A percentile compares a stretch with the other conserved stretches of the same genome.
Conservation (phyloP, 1,139 yeast species). For the Pneumocystis oryctolagi region DNA sequence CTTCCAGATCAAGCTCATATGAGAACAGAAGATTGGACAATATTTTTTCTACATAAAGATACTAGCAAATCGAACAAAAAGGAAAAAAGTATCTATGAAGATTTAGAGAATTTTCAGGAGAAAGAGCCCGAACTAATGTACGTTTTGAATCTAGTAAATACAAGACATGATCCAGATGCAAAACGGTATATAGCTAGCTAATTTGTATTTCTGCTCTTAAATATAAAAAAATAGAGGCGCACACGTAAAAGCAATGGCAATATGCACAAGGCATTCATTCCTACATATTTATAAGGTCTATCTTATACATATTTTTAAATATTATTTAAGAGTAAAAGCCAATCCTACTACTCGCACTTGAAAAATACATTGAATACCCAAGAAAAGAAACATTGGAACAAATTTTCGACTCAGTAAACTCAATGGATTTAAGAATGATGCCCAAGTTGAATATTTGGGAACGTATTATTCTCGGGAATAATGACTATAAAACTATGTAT, state of each 20-base stretch:
- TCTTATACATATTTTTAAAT: background rate
- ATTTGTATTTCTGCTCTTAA: background rate
- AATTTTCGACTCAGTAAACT: constrained; percentile 29
- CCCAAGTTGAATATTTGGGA: constrained; percentile 23
- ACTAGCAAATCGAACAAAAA: constrained; percentile 3
- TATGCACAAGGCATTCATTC: constrained; percentile 37
- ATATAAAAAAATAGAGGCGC: constrained; percentile 32
- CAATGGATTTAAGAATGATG: constrained; percentile 23
- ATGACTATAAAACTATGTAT: constrained; percentile 22
- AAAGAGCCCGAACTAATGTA: constrained; percentile 33
- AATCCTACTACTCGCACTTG: constrained; percentile 39
- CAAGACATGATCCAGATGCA: constrained; percentile 33
- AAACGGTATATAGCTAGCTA: constrained; percentile 18
- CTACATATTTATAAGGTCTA: constrained; percentile 37
- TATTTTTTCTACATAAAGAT: constrained; percentile 34
- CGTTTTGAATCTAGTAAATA: constrained; percentile 43
- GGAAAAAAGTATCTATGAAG: constrained; percentile 15
- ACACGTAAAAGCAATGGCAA: constrained; percentile 40
- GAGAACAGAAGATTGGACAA: constrained; percentile 45
- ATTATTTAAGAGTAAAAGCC: constrained; percentile 26
- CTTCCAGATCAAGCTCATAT: constrained; percentile 53
- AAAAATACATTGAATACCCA: constrained; percentile 26
- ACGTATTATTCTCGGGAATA: constrained; percentile 21
- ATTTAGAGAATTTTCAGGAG: constrained; percentile 18
- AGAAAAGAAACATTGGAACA: constrained; percentile 20